Base-by-base conservation (phyloP, 495 filamentous ascomycete species). In the Tuber brumale region DNA sequence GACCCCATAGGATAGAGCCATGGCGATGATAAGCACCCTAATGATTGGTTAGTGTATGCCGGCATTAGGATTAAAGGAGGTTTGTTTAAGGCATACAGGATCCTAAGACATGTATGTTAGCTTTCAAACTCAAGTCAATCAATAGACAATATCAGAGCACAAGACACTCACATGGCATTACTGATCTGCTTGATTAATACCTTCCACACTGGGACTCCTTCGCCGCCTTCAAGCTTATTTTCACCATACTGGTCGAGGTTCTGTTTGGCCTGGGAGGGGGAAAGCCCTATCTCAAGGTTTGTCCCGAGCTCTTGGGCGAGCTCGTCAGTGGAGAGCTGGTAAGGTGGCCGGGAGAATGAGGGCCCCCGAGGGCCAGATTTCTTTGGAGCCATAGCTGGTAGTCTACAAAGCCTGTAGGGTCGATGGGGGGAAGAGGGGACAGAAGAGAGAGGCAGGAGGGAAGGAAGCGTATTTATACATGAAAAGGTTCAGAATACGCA, bases 1-100 rank as follows among this genome's bases (percentile, higher is more conserved):
- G 57, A 96, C 91, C 72, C 89, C 92, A 81, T 93, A 96, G 79
- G 91, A 93, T 51, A 97, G 85, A 46, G 87, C 90, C 92, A 95
- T 95, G 76, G 92, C 93, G 71, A 96, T 87, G 45, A 95, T 88
- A 37, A 97, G 87, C 48, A 97, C 92, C 91, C 72, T 78, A 42
- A 77, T 79, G 70, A 82, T 7, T 42, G 77, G 77, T 48, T 21
- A 77, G 39, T 71, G 70, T 45, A 57, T 48, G 69, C 74, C 46
- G 35, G 48, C 23, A 9, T 39, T 41, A 44, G 35, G 31, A 61
- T 39, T 35, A 69, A 41, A 51, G 23, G 43, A 70, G 27, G 57
- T 44, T 39, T 35, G 57, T 35, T n/a, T 41, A 61, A 61, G 61
- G 76, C 74, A 70, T 76, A 78, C 78, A 81, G 73, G 72, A 84